phyloP scores from a whole-genome alignment of 306 rosid genomes.

The Pyrus pyrifolia region DNA sequence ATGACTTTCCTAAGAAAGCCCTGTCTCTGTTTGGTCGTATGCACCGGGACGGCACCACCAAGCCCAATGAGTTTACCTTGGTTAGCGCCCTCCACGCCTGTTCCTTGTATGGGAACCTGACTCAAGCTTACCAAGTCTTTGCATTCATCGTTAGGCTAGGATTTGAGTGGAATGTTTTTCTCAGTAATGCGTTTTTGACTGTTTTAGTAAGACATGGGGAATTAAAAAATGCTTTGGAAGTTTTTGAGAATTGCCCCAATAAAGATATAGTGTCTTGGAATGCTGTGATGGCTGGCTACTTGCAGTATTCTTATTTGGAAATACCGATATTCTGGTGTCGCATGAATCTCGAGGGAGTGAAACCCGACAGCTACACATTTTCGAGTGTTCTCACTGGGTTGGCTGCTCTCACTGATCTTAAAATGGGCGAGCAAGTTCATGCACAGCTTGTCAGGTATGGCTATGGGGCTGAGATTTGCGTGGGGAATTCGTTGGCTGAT shows the following conservation, averaged over 20 bases:
- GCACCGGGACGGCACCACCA: slow-evolving; percentile 45
- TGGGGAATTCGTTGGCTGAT: slow-evolving; percentile 60
- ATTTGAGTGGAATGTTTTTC: slow-evolving; percentile 44
- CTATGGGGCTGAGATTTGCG: slow-evolving; percentile 50
- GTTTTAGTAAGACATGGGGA: slow-evolving; percentile 52
- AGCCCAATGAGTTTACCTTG: slow-evolving; percentile 67
- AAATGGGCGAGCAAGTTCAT: slow-evolving; percentile 60
- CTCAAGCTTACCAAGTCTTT: slow-evolving; percentile 45
- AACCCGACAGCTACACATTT: slow-evolving; percentile 56
- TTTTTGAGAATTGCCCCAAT: slow-evolving; percentile 31
- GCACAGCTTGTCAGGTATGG: slow-evolving; percentile 56
- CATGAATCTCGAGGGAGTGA: slow-evolving; percentile 36
- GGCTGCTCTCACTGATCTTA: slow-evolving; percentile 44
- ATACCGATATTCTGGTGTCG: slow-evolving; percentile 49
- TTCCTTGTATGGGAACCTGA: slow-evolving; percentile 32
- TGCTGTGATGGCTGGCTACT: slow-evolving; percentile 59
- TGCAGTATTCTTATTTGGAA: slow-evolving; percentile 35
- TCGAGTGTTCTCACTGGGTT: slow-evolving; percentile 52
- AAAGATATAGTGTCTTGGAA: slow-evolving; percentile 70
- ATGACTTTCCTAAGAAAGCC: slow-evolving; percentile 30
- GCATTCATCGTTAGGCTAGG: slow-evolving; percentile 50
- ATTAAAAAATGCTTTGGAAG: slow-evolving; percentile 38
- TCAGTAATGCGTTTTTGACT: slow-evolving; percentile 47
- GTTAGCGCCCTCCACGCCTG: slow-evolving; percentile 71
- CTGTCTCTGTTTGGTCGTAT: slow-evolving; percentile 47